Percentiles rank a stretch among this genome's conserved stretches.
These are phyloP conservation scores for Xylariaceae sp. DNA, from an alignment of 2,329 filamentous ascomycete species.

Conservation along the genomic window DNA sequence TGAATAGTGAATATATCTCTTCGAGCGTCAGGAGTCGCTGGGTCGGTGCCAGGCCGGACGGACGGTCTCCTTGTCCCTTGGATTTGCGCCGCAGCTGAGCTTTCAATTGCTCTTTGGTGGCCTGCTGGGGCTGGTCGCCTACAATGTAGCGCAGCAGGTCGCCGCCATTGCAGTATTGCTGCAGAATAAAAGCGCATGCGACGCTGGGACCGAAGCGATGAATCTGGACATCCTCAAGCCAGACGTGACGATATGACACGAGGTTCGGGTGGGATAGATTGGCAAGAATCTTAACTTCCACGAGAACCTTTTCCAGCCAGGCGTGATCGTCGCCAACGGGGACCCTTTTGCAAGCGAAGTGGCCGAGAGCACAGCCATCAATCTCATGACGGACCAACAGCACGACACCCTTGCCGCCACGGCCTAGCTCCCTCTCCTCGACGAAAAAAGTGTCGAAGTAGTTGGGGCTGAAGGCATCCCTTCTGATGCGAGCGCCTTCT, in stretches of 20 bases:
- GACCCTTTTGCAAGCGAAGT: constrained; percentile 95
- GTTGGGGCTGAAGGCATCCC: constrained; percentile 82
- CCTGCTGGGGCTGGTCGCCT: constrained; percentile 60
- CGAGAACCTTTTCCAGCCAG: constrained; percentile 90
- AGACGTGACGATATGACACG: constrained; percentile 95
- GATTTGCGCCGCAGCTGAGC: constrained; percentile 81
- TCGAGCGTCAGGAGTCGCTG: constrained; percentile 65
- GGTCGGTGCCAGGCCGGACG: constrained; percentile 43
- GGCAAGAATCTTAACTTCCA: constrained; percentile 90
- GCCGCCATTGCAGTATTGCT: constrained; percentile 94
- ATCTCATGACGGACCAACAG: constrained; percentile 90
- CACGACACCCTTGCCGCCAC: constrained; percentile 92
- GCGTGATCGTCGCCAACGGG: constrained; percentile 92
- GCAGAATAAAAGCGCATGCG: constrained; percentile 92
- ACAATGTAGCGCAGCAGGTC: constrained; percentile 86
- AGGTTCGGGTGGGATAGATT: constrained; percentile 91
- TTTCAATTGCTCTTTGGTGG: constrained; percentile 82
- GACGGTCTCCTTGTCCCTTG: constrained; percentile 68
- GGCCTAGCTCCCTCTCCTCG: constrained; percentile 80
- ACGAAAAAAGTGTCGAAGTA: constrained; percentile 95
- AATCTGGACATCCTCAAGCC: constrained; percentile 86
- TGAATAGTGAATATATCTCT: constrained; percentile 95
- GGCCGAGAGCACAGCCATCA: constrained; percentile 81
- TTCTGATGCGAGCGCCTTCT: constrained; percentile 70
- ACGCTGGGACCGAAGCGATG: constrained; percentile 87